Conservation (phyloP, 306 rosid genomes). For the Casuarina glauca region DNA sequence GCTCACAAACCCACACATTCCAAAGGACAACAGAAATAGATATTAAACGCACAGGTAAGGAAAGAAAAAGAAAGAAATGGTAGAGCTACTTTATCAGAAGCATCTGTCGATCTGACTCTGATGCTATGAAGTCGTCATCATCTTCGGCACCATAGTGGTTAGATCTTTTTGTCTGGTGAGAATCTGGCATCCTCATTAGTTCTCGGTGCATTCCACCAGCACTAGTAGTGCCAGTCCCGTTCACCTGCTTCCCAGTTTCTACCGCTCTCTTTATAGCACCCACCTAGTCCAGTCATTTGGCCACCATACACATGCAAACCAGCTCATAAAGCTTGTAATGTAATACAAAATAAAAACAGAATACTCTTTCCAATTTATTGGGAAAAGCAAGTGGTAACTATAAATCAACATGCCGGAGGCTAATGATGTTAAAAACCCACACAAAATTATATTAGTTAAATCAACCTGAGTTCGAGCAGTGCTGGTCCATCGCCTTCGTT, state of each 20-base stretch:
- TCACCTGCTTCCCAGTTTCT: conserved; percentile 56
- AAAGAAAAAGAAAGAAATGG: conserved; percentile 1
- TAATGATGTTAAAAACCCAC: too few species aligned
- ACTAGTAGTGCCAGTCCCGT: conserved; percentile 38
- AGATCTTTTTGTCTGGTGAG: conserved; percentile 54
- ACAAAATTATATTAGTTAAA: not conserved
- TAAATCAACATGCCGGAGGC: too few species aligned
- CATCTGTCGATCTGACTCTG: conserved; percentile 91
- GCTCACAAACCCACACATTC: not conserved
- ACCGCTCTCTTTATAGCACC: conserved; percentile 61
- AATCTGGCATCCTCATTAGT: conserved; percentile 81
- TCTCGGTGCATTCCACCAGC: conserved; percentile 71
- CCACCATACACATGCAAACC: conserved; percentile 10
- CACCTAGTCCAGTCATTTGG: conserved; percentile 54
- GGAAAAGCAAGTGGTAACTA: too few species aligned
- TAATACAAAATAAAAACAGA: not conserved
- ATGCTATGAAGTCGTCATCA: conserved; percentile 75
- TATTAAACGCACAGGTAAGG: not conserved
- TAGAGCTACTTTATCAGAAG: conserved; percentile 81
- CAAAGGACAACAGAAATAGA: not conserved
- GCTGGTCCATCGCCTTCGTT: conserved; percentile 87
- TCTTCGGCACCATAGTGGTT: conserved; percentile 52
- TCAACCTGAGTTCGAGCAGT: conserved; percentile 70
- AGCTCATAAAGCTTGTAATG: conserved; percentile 7
- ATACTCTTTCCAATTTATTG: not conserved